These are phyloP conservation scores for Colletotrichum endophyticum DNA, from an alignment of 2,329 filamentous ascomycete species.

Conservation along the genomic window DNA sequence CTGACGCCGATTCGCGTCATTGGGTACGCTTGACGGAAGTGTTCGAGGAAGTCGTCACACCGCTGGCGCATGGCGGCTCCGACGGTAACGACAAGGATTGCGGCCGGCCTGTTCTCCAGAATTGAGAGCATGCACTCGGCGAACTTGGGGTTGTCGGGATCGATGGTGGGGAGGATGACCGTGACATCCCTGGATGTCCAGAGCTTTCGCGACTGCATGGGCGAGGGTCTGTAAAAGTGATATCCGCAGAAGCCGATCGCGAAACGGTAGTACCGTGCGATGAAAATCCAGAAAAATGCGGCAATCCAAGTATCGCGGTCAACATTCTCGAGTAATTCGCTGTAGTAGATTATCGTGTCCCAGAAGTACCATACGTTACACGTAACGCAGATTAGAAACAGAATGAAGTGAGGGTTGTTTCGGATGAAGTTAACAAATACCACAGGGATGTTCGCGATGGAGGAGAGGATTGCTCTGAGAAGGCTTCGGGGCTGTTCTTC, in stretches of 20 bases:
- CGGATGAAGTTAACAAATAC: not conserved
- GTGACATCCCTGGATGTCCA: conserved; percentile 47
- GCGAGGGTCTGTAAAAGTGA: conserved; percentile 41
- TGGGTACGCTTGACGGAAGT: conserved; percentile 6
- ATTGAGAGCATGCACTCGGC: conserved; percentile 43
- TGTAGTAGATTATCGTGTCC: not conserved
- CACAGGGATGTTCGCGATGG: not conserved
- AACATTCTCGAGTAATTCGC: not conserved
- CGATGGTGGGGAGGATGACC: conserved; percentile 57
- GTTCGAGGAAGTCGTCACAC: not conserved
- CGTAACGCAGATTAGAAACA: not conserved
- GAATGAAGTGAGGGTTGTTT: not conserved
- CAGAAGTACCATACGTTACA: not conserved
- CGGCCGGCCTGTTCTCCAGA: conserved; percentile 39
- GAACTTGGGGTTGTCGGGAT: conserved; percentile 46
- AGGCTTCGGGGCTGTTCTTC: not conserved
- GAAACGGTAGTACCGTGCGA: not conserved
- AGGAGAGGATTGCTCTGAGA: not conserved
- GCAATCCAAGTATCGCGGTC: not conserved
- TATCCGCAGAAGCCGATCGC: not conserved
- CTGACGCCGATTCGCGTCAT: conserved; percentile 33
- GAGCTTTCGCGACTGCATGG: conserved; percentile 27
- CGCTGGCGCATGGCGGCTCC: conserved; percentile 27
- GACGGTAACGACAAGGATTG: conserved; percentile 51
- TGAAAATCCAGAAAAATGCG: not conserved